A percentile compares a stretch with the other conserved stretches of the same genome.
These are phyloP conservation scores for Ganoderma lingzhi DNA, from an alignment of 1,284 basidiomycete species.

Conservation along the genomic window DNA sequence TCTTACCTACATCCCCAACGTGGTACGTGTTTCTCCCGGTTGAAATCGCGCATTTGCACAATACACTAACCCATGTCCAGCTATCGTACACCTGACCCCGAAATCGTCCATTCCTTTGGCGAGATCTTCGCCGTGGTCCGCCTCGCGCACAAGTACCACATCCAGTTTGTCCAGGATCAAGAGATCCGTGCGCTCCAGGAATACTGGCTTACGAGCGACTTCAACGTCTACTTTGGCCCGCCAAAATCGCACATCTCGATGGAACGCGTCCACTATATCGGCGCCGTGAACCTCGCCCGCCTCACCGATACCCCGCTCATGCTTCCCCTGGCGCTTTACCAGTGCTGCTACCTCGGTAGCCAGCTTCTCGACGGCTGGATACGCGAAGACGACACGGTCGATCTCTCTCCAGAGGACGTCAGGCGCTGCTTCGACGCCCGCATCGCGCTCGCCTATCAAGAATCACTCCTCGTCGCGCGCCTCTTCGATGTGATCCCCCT, in stretches of 20 bases:
- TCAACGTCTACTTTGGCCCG: background rate
- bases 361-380: conserved; percentile 15
- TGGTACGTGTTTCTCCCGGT: background rate
- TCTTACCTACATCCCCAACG: background rate
- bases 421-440: background rate
- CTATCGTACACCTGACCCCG: background rate
- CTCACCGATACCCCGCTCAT: conserved; percentile 14
- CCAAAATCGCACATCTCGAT: background rate
- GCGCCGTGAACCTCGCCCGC: conserved; percentile 17
- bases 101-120: background rate
- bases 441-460: background rate
- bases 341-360: conserved; percentile 7
- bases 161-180: background rate
- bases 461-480: no score
- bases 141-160: background rate
- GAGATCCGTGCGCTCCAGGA: background rate
- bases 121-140: background rate
- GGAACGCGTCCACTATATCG: background rate
- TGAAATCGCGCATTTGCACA: no score
- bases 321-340: conserved; percentile 17
- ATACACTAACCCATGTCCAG: background rate
- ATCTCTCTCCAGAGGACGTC: background rate
- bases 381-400: conserved; percentile 13
- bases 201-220: background rate
- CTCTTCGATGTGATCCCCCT: no score